Base-by-base conservation (phyloP, 345 rosid genomes). In the Citrus glauca region DNA sequence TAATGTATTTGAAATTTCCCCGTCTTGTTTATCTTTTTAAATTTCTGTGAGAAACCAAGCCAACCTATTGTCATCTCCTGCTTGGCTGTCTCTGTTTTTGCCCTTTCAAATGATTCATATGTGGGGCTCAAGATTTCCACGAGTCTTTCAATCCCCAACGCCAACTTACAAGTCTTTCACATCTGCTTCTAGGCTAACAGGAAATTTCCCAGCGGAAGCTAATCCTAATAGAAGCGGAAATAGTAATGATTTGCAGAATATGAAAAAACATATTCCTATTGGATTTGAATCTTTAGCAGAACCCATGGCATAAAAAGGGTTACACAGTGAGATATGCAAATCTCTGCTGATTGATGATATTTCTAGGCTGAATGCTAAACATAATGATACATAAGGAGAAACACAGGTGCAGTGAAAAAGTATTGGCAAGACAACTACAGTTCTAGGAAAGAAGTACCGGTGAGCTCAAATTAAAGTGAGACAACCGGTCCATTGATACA, bases 271-370 rank as follows among this genome's bases (percentile, higher is more conserved):
- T 9, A 45, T 81, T 75, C 72, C 28, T 42, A 19, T 66, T n/a
- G 35, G 71, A 82, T 13, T 61, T 71, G 53, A 73, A 40, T 78
- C 22, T 63, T 63, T 55, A 40, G 60, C 60, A 69, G 71, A 57
- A 74, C 48, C 67, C 82, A 35, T 35, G 55, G 53, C 64, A 33
- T 42, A 40, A 40, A 40, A 42, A 11, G 14, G 16, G 14, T 42
- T 10, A 10, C 50, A 42, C 13, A 9, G 11, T 24, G 25, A 48
- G 22, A 67, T 53, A 73, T 59, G 71, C 55, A 69, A 65, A 22
- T 66, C 22, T 70, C 45, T 77, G n/a, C 32, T 67, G 32, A 8
- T 57, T 63, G 64, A 71, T 35, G 28, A 37, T 64, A 56, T 75
- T 32, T 59, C 62, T 16, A 75, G n/a, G 55, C 80, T 75, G n/a